phyloP scores from a whole-genome alignment of 2,329 filamentous ascomycete species.

The Cercospora citrullina region DNA sequence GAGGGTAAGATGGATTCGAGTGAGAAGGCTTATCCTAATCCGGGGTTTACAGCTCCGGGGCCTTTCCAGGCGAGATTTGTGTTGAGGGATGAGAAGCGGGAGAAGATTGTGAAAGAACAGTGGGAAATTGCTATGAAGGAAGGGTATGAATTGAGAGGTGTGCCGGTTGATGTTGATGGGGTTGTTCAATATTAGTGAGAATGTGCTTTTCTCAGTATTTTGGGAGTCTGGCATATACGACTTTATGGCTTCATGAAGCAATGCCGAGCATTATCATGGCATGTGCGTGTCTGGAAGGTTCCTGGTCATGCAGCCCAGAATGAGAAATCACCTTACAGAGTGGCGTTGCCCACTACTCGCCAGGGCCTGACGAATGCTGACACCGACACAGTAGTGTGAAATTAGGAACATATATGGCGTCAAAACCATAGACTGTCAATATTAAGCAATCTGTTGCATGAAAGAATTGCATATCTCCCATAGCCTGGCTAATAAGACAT shows the following conservation, averaged over 20 bases:
- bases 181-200: constrained; percentile 1
- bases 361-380: neutral
- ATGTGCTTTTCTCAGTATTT: too few species aligned
- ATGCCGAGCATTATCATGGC: neutral
- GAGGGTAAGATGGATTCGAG: neutral
- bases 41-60: neutral
- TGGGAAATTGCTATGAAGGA: constrained; percentile 2
- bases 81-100: neutral
- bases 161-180: constrained; percentile 1
- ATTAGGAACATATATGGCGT: neutral
- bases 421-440: neutral
- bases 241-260: neutral
- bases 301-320: too few species aligned
- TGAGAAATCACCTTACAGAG: neutral
- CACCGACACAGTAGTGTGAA: neutral
- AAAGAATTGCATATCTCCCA: neutral
- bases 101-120: neutral
- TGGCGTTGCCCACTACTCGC: neutral
- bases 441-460: neutral
- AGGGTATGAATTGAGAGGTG: neutral
- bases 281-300: neutral
- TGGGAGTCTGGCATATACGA: neutral
- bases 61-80: neutral
- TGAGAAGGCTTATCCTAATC: neutral
- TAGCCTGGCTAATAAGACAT: neutral